A percentile compares a stretch with the other conserved stretches of the same genome.
Evolutionary conservation across 371 early-diverging fungal species (phyloP).

Genomic region (Haplosporangium sp.): DNA sequence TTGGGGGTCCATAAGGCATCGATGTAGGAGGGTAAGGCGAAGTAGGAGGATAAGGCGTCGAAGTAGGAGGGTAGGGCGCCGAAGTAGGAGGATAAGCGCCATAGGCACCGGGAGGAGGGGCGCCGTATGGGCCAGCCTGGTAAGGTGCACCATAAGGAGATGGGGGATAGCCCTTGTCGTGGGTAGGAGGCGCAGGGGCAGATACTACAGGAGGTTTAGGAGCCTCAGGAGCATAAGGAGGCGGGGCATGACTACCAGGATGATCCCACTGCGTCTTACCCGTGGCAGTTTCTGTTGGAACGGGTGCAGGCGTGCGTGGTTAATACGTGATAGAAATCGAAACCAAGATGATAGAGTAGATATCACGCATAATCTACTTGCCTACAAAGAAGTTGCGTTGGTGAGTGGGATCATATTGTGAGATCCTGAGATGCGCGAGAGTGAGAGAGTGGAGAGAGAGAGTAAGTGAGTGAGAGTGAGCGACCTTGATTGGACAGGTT

Average conservation of each 20-base stretch:
- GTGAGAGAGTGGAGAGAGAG: background rate
- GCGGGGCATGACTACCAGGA: slow-evolving; percentile 22
- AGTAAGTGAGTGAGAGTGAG: background rate
- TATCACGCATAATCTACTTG: slow-evolving; percentile 8
- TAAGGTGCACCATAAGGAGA: slow-evolving; percentile 3
- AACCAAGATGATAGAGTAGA: background rate
- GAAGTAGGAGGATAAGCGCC: background rate
- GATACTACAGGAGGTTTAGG: background rate
- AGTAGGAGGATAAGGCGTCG: too few species aligned
- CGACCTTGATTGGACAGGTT: background rate
- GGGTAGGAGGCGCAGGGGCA: slow-evolving; percentile 1
- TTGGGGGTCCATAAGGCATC: too few species aligned
- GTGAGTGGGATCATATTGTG: slow-evolving; percentile 45
- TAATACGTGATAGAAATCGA: background rate
- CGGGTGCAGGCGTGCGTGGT: background rate
- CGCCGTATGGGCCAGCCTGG: slow-evolving; percentile 13
- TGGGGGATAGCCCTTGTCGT: slow-evolving; percentile 23
- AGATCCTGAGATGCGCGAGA: slow-evolving; percentile 21
- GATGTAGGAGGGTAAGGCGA: too few species aligned
- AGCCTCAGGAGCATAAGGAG: slow-evolving; percentile 14
- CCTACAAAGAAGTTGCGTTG: slow-evolving; percentile 44
- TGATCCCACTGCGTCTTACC: slow-evolving; percentile 50
- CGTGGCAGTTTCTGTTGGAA: slow-evolving; percentile 30
- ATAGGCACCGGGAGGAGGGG: slow-evolving; percentile 10
- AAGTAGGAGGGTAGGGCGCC: too few species aligned